A percentile compares a stretch with the other conserved stretches of the same genome.
phyloP scores from a whole-genome alignment of 176 grass and related monocot genomes.

The Zoysia japonica region DNA sequence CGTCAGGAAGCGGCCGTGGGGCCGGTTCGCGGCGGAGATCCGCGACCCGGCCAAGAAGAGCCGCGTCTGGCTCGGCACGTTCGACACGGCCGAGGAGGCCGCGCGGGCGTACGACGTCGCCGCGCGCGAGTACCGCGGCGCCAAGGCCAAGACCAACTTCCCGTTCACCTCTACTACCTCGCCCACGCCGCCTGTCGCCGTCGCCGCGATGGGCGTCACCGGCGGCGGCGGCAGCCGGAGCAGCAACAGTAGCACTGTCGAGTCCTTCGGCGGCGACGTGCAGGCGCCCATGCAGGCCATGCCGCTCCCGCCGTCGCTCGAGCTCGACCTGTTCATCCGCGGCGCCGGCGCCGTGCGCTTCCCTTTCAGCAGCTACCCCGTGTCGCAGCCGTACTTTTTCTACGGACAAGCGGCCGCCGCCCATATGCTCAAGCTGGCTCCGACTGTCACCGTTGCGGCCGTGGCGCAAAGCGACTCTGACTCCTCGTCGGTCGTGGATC shows the following conservation, averaged over 20 bases:
- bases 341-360: conserved; percentile 33
- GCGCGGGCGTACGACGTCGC: conserved; percentile 79
- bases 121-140: conserved; percentile 80
- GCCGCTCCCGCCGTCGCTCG: conserved; percentile 42
- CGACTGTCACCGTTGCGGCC: conserved; percentile 34
- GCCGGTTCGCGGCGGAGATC: conserved; percentile 86
- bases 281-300: conserved; percentile 56
- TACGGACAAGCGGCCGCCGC: conserved; percentile 42
- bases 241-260: conserved; percentile 84
- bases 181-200: neutral
- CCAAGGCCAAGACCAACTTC: conserved; percentile 97
- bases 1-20: conserved; percentile 91
- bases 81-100: conserved; percentile 91
- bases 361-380: conserved; percentile 51
- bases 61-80: conserved; percentile 92
- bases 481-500: conserved; percentile 73
- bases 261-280: conserved; percentile 58
- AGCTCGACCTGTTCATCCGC: conserved; percentile 59
- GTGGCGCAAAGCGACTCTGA: conserved; percentile 73
- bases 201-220: neutral
- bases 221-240: conserved; percentile 56
- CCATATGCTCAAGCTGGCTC: conserved; percentile 35
- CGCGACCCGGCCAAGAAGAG: conserved; percentile 91
- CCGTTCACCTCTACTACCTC: conserved; percentile 28
- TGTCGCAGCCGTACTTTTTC: conserved; percentile 56